phyloP scores from a whole-genome alignment of 768 basidiomycete species.

The Lactarius trivialis region DNA sequence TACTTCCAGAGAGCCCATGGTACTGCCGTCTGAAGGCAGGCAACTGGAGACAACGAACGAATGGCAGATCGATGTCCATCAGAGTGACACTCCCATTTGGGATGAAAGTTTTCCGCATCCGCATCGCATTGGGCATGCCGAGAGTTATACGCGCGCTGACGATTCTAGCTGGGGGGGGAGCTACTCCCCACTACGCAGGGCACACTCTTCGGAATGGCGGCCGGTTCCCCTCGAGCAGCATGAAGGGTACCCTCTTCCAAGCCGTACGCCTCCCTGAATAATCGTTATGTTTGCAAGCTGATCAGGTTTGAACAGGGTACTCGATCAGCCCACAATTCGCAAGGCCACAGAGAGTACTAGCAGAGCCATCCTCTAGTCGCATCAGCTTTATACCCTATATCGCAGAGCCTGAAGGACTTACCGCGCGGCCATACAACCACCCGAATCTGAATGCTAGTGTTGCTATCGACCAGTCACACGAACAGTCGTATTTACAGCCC shows the following conservation, averaged over 20 bases:
- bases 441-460: neutral
- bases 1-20: conserved; percentile 1
- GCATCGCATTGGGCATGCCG: conserved; percentile 19
- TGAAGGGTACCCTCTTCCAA: neutral
- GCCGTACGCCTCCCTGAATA: conserved; percentile 2
- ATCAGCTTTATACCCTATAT: conserved; percentile 13
- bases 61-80: conserved; percentile 7
- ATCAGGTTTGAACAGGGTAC: conserved; percentile 3
- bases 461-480: neutral
- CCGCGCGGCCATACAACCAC: conserved; percentile 1
- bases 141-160: conserved; percentile 23
- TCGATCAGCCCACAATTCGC: neutral
- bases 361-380: conserved; percentile 16
- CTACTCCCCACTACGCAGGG: neutral
- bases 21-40: neutral
- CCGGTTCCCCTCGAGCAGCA: neutral
- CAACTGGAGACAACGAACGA: neutral
- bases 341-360: conserved; percentile 11
- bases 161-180: conserved; percentile 4
- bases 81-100: conserved; percentile 9
- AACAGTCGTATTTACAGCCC: conserved; percentile 5
- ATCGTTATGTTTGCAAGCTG: neutral
- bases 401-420: conserved; percentile 5
- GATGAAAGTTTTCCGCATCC: conserved; percentile 7
- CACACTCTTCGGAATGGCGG: conserved; percentile 14